Evolutionary conservation across 2,329 filamentous ascomycete species (phyloP).

Genomic region (Sclerotinia minor): DNA sequence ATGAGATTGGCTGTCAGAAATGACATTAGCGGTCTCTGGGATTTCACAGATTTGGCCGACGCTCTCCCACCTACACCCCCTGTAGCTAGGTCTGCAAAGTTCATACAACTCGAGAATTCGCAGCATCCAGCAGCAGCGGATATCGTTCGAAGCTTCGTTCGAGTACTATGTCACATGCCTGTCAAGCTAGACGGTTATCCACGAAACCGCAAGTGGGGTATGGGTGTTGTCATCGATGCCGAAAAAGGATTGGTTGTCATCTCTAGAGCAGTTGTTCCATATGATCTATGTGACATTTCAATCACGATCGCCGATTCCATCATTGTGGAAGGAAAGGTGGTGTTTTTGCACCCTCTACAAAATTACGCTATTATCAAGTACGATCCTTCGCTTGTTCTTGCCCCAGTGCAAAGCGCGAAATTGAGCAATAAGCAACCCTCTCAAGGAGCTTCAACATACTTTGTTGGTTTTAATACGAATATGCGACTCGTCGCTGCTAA

Average conservation of each 20-base stretch:
- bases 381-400: conserved; percentile 88
- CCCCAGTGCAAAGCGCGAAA: conserved; percentile 85
- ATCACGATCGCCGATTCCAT: conserved; percentile 97
- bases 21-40: conserved; percentile 87
- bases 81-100: conserved; percentile 76
- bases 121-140: conserved; percentile 89
- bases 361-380: conserved; percentile 97
- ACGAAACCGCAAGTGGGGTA: conserved; percentile 89
- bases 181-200: conserved; percentile 98
- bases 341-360: conserved; percentile 94
- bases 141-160: conserved; percentile 90
- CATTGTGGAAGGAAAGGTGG: conserved; percentile 87
- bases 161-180: conserved; percentile 89
- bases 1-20: conserved; percentile 93
- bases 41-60: conserved; percentile 83
- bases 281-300: conserved; percentile 94
- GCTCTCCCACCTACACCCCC: conserved; percentile 73
- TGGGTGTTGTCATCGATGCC: conserved; percentile 95
- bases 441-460: conserved; percentile 91
- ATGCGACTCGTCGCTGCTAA: conserved; percentile 90
- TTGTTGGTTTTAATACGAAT: conserved; percentile 98
- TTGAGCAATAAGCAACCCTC: conserved; percentile 80
- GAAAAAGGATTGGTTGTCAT: conserved; percentile 94
- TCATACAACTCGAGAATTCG: conserved; percentile 87
- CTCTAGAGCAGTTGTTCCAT: conserved; percentile 90